Evolutionary conservation across 1,284 basidiomycete species (phyloP).

Genomic region (Marasmius fiardii): DNA sequence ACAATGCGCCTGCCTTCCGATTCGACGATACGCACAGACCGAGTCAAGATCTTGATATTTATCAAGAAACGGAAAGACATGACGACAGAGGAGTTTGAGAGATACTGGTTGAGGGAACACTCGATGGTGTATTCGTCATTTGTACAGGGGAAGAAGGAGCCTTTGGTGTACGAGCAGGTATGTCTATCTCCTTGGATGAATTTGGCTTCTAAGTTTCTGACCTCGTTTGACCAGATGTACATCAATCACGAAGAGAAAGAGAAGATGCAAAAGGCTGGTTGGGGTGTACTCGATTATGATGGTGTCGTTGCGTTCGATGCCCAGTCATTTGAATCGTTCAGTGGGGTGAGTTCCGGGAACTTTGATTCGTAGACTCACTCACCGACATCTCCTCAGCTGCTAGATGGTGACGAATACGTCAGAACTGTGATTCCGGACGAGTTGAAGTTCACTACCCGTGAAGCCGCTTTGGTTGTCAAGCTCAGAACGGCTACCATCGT

Average conservation of each 20-base stretch:
- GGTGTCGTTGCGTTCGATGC: not conserved
- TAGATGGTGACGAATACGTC: slow-evolving; percentile 1
- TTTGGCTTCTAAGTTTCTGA: not conserved
- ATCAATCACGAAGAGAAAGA: not conserved
- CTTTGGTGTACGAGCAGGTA: slow-evolving; percentile 3
- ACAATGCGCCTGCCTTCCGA: too few relatives aligned
- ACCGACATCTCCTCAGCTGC: not conserved
- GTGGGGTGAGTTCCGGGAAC: not conserved
- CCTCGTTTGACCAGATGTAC: not conserved
- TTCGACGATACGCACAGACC: not conserved
- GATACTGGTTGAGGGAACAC: not conserved
- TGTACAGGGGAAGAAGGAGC: not conserved
- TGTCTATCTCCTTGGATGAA: not conserved
- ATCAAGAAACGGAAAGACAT: not conserved
- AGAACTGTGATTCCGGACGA: not conserved
- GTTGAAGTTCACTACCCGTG: not conserved
- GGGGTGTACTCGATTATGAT: not conserved
- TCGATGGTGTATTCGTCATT: not conserved
- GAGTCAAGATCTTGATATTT: not conserved
- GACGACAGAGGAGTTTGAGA: slow-evolving; percentile 1
- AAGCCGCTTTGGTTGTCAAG: not conserved
- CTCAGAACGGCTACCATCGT: not conserved
- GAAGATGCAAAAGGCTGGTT: not conserved
- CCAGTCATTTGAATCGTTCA: not conserved
- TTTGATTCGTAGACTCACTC: too few relatives aligned